Percentiles rank a stretch among this genome's conserved stretches.
Evolutionary conservation across 257 asterid genomes (phyloP).

Genomic region (Leonotis leonurus): DNA sequence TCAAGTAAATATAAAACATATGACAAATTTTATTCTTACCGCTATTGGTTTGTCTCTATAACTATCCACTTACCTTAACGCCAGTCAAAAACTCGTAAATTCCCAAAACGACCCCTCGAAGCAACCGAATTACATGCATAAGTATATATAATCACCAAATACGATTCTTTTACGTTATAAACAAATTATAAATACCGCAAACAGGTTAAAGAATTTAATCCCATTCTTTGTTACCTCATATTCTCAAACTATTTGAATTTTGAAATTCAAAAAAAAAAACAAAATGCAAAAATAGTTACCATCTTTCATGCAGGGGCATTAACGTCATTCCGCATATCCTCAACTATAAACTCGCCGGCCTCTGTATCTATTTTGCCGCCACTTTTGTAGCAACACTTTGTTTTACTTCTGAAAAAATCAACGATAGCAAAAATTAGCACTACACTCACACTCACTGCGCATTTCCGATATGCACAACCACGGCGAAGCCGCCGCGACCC

Average conservation of each 20-base stretch:
- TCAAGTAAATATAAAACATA: not conserved
- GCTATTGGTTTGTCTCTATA: slow-evolving; percentile 28
- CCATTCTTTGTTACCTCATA: slow-evolving; percentile 7
- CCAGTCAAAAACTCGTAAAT: slow-evolving; percentile 6
- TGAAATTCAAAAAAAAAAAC: not conserved
- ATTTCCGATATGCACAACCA: slow-evolving; percentile 32
- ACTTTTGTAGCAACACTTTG: slow-evolving; percentile 41
- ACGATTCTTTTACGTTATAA: not conserved
- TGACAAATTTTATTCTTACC: too few relatives aligned
- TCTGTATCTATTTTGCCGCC: slow-evolving; percentile 61
- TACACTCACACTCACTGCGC: not conserved
- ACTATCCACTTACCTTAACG: slow-evolving; percentile 11
- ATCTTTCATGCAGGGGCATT: slow-evolving; percentile 12
- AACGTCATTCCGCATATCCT: slow-evolving; percentile 25
- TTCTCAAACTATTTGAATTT: not conserved
- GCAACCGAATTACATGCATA: too few relatives aligned
- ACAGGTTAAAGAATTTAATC: not conserved
- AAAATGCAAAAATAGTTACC: not conserved
- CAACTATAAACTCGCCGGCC: slow-evolving; percentile 48
- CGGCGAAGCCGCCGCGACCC: slow-evolving; percentile 19
- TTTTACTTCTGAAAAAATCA: slow-evolving; percentile 31
- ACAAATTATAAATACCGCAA: not conserved
- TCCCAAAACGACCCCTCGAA: slow-evolving; percentile 21
- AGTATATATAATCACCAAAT: not conserved
- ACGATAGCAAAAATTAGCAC: not conserved